Conservation (phyloP, 2,329 filamentous ascomycete species). For the Coniochaeta prunicola region DNA sequence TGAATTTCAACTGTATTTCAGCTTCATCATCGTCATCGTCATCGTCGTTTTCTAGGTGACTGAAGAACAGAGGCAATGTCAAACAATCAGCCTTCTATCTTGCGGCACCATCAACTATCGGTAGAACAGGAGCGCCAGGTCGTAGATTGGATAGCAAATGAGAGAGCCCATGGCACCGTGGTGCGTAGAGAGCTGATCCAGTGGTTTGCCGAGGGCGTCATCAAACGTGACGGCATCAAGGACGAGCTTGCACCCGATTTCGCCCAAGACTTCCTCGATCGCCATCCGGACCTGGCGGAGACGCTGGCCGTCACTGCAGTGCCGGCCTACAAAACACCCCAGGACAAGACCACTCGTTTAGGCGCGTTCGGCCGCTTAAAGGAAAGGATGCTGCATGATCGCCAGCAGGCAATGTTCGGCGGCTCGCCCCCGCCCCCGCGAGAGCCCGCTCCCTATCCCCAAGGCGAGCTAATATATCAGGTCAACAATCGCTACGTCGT, state of each 20-base stretch:
- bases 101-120: background rate
- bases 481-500: slow-evolving; percentile 9
- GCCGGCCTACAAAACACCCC: background rate
- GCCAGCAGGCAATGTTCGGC: slow-evolving; percentile 4
- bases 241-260: background rate
- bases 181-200: slow-evolving; percentile 3
- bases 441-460: slow-evolving; percentile 11
- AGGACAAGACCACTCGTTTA: background rate
- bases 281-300: slow-evolving; percentile 2
- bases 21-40: no score
- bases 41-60: no score
- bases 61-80: background rate
- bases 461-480: slow-evolving; percentile 12
- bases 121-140: background rate
- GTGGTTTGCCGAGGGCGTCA: slow-evolving; percentile 3
- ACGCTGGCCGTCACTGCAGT: slow-evolving; percentile 2
- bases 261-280: background rate
- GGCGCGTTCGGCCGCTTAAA: background rate
- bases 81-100: background rate
- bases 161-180: background rate
- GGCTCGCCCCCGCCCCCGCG: slow-evolving; percentile 9
- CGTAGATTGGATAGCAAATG: background rate
- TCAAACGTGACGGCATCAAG: background rate
- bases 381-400: slow-evolving; percentile 2
- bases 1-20: no score